Base-by-base conservation (phyloP, 176 grass and related monocot genomes). In the Olyra latifolia region DNA sequence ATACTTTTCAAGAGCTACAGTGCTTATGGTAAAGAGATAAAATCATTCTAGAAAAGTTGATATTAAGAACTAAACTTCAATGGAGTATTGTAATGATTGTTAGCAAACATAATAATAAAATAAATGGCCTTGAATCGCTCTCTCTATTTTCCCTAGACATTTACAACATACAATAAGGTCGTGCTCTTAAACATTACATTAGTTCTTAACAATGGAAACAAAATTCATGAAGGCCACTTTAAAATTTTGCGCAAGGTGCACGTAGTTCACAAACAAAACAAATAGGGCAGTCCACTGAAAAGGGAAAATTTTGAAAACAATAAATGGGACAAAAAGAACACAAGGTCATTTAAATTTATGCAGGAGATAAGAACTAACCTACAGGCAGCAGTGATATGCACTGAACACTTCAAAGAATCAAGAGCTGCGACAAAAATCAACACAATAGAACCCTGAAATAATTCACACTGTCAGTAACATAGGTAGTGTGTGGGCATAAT, bases 361-460 rank as follows among this genome's bases (percentile, higher is more conserved):
- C 49, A 66, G 20, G 59, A 69, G 28, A 27, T 70, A 65, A 75
- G n/a, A 12, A 77, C 72, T 72, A 72, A 89, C 87, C 83, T 85
- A 89, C 19, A 72, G 52, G 49, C 17, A 59, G 78, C 19, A 80
- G 69, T n/a, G 23, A 49, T 49, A 68, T 61, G 75, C 67, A 71
- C 48, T 66, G 56, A 62, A 42, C 48, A 22, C 66, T 82, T 62
- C 54, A 6, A 85, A 50, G 70, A 72, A 75, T 46, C 39, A 71
- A 77, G 35, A 47, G 7, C 6, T 5, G n/a, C 24, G 19, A 59
- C 70, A 23, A 39, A 39, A 65, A 49, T 41, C 64, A 11, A 45
- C 42, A 85, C 40, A 57, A 73, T 0, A 52, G 68, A 72, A 58
- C 5, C 82, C 88, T 89, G 83, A 86, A 84, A 77, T 17, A 66